Evolutionary conservation across 768 basidiomycete species (phyloP).

Genomic region (Agaricus subrufescens): DNA sequence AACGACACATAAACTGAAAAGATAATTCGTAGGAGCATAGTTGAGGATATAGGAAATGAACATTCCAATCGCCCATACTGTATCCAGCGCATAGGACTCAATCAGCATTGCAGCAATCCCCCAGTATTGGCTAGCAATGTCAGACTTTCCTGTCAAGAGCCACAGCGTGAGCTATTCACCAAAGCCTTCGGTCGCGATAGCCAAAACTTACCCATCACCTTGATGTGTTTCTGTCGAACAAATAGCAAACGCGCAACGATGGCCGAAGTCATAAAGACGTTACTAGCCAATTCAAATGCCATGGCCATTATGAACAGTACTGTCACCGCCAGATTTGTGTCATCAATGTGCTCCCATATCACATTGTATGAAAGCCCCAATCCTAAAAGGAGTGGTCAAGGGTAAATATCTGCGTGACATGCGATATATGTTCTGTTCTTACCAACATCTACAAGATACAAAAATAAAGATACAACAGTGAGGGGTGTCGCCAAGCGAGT

Average conservation of each 20-base stretch:
- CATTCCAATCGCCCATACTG: background rate
- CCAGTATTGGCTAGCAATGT: background rate
- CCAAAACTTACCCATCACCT: background rate
- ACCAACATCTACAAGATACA: background rate
- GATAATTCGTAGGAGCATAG: background rate
- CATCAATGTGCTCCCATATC: too few relatives aligned
- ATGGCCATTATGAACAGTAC: background rate
- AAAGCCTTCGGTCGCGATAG: background rate
- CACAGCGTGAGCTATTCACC: too few relatives aligned
- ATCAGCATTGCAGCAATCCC: background rate
- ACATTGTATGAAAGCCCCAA: too few relatives aligned
- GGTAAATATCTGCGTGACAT: too few relatives aligned
- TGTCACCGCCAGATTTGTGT: too few relatives aligned
- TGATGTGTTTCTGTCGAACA: background rate
- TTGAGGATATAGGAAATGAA: background rate
- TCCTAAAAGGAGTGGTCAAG: too few relatives aligned
- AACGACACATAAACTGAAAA: background rate
- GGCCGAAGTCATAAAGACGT: background rate
- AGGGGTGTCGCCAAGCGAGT: background rate
- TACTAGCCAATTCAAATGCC: background rate
- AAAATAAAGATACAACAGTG: background rate
- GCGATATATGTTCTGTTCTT: background rate
- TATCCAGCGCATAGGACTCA: conserved; percentile 2
- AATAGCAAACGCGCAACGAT: background rate
- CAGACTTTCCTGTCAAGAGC: background rate